Percentiles rank a stretch among this genome's conserved stretches.
Evolutionary conservation across 768 basidiomycete species (phyloP).

Genomic region (Mycena olivaceomarginata): DNA sequence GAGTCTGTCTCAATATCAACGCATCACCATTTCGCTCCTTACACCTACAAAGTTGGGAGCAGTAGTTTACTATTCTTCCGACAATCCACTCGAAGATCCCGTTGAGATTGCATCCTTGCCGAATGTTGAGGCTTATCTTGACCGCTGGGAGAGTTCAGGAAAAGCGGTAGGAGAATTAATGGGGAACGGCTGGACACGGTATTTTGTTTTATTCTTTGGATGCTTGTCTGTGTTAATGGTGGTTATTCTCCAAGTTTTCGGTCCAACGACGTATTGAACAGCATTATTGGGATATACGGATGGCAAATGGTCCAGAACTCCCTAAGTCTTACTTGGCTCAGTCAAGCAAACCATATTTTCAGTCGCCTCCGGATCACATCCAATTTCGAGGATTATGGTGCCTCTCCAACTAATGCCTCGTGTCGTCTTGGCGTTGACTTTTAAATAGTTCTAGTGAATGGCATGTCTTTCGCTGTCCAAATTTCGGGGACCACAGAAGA

Average conservation of each 20-base stretch:
- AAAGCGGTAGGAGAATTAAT: background rate
- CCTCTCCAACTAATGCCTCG: background rate
- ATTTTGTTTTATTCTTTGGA: background rate
- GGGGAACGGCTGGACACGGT: background rate
- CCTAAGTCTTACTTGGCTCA: conserved; percentile 9
- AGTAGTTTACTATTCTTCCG: background rate
- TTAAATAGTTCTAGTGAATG: background rate
- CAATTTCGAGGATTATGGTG: conserved; percentile 14
- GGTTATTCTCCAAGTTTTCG: background rate
- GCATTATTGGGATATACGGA: background rate
- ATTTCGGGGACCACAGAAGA: background rate
- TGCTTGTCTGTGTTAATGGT: background rate
- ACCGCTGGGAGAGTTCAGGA: background rate
- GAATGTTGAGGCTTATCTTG: background rate
- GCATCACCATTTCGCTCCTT: background rate
- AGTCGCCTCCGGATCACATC: background rate
- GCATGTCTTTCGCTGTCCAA: background rate
- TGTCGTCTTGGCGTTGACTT: background rate
- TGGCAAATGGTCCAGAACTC: background rate
- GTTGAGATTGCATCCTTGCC: conserved; percentile 7
- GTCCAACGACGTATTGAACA: background rate
- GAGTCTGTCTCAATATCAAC: background rate
- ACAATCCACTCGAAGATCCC: background rate
- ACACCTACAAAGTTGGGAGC: background rate
- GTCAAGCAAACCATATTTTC: conserved; percentile 29